These are phyloP conservation scores for Wickerhamomyces xylosicus DNA, from an alignment of 805 yeast genomes.

Conservation along the genomic window DNA sequence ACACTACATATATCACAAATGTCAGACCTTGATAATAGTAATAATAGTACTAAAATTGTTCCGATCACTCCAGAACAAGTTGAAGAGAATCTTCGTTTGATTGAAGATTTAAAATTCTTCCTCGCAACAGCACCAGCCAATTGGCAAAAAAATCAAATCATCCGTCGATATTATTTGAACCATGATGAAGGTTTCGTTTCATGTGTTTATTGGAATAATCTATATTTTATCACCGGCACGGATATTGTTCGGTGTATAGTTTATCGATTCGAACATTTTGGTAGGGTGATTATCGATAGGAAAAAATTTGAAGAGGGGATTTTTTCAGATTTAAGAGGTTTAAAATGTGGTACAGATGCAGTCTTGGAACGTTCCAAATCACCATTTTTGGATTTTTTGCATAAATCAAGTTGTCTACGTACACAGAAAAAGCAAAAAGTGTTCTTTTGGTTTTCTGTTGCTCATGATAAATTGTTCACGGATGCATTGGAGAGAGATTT, in stretches of 20 bases:
- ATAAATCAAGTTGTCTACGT: slow-evolving; percentile 76
- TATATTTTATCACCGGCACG: slow-evolving; percentile 89
- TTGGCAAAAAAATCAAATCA: slow-evolving; percentile 84
- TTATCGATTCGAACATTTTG: slow-evolving; percentile 82
- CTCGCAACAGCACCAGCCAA: slow-evolving; percentile 90
- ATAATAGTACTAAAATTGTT: not conserved
- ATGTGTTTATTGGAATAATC: slow-evolving; percentile 86
- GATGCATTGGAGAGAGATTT: slow-evolving; percentile 92
- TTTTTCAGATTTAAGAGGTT: slow-evolving; percentile 78
- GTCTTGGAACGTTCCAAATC: slow-evolving; percentile 81
- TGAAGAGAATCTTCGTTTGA: slow-evolving; percentile 47
- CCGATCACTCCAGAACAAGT: slow-evolving; percentile 16
- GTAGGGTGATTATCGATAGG: slow-evolving; percentile 72
- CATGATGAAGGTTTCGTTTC: slow-evolving; percentile 88
- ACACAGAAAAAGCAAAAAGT: slow-evolving; percentile 97
- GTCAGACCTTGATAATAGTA: not conserved
- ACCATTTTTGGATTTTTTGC: slow-evolving; percentile 71
- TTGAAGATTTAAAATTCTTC: slow-evolving; percentile 77
- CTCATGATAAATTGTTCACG: slow-evolving; percentile 83
- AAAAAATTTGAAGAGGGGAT: slow-evolving; percentile 96
- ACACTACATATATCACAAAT: not conserved
- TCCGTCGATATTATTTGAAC: slow-evolving; percentile 75
- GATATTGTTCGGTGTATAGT: slow-evolving; percentile 90
- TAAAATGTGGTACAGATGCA: slow-evolving; percentile 84
- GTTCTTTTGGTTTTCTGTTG: slow-evolving; percentile 93